These are phyloP conservation scores for Citrus mangshanensis DNA, from an alignment of 345 rosid species.

Conservation along the genomic window DNA sequence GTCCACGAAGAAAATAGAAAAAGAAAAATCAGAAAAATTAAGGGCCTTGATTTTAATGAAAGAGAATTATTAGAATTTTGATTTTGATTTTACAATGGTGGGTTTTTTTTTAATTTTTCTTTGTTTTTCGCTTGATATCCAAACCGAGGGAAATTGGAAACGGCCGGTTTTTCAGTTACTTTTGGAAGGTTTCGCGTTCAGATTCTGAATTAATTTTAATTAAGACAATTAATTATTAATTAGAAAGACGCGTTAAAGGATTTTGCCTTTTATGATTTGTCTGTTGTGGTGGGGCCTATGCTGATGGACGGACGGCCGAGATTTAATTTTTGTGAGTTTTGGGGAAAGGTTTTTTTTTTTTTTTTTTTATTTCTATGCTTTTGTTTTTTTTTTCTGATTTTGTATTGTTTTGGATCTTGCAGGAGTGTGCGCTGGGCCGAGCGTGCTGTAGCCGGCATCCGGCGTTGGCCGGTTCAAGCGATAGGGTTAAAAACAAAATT, in stretches of 20 bases:
- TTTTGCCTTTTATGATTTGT: background rate
- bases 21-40: background rate
- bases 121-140: background rate
- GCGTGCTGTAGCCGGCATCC: background rate
- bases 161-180: conserved; percentile 24
- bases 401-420: background rate
- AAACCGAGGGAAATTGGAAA: background rate
- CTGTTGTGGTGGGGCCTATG: background rate
- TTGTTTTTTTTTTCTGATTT: background rate
- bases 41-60: background rate
- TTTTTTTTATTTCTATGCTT: background rate
- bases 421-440: too few species aligned
- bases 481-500: background rate
- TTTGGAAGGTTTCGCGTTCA: conserved; percentile 12
- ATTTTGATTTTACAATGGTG: background rate
- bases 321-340: background rate
- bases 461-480: background rate
- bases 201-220: background rate
- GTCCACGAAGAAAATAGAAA: background rate
- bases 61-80: background rate
- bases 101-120: background rate
- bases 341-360: too few species aligned
- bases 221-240: background rate
- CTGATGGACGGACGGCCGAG: conserved; percentile 14
- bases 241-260: background rate